Evolutionary conservation across 306 rosid species (phyloP), one percentile per base, ranked within the genome.

Genomic region (Lithocarpus polystachyus): DNA sequence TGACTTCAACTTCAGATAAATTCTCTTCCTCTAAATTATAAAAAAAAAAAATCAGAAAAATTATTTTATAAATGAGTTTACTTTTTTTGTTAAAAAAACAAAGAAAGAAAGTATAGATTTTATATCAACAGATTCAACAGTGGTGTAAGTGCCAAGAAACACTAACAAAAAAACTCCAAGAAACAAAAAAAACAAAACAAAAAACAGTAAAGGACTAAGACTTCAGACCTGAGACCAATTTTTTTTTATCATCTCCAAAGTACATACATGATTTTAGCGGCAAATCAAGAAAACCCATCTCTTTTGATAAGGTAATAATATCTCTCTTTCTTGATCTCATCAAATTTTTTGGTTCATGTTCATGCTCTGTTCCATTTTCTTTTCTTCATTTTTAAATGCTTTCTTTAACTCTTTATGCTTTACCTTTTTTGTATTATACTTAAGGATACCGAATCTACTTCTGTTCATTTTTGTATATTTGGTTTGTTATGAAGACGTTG

Each of bases 91-190:
- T 7, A 1, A 37, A 37, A 37, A 37, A 37, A 5, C 1, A 33
- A 33, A 2, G 0, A 35, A 35, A 35, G 8, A 35, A 35, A 35
- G 40, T 35, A 6, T 35, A 35, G 40, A n/a, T 0, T 35, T 6
- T 35, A 0, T 35, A 6, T 6, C 5, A 11, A 48, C 53, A 12
- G 53, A 48, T 48, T 48, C 15, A 22, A 69, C 61, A 68, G 51
- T 64, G 75, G 74, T 62, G 88, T 81, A 57, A 62, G 83, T 43
- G 61, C 35, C 67, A 78, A 48, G 72, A 33, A 75, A 75, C 52
- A 19, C 56, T 62, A 68, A 45, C 29, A 60, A 22, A 53, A 48
- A 35, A 35, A 5, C 43, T 4, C 6, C 7, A 35, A 35, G 7
- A 6, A 6, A 5, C 43, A n/a, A 35, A 35, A 35, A 35, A 3